Percentiles rank a stretch among this genome's conserved stretches.
Conservation (phyloP, 2,329 filamentous ascomycete species). For the Penicillium crustosum region DNA sequence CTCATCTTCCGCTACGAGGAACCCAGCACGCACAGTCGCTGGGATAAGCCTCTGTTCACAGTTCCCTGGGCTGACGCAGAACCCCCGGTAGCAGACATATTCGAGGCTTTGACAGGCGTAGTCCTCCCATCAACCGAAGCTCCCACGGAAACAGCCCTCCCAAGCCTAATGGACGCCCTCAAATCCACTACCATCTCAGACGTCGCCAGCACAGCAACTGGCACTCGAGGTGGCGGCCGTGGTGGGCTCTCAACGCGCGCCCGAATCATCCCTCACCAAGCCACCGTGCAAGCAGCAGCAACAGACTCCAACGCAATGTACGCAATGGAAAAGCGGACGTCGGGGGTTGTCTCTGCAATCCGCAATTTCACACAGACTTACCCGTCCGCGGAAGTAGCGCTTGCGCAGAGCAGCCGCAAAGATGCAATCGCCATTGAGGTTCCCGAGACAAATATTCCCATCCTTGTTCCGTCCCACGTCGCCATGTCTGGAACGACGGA, state of each 20-base stretch:
- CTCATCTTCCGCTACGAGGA: conserved; percentile 67
- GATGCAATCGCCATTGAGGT: conserved; percentile 39
- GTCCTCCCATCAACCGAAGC: conserved; percentile 28
- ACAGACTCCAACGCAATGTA: conserved; percentile 46
- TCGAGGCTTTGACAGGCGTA: conserved; percentile 54
- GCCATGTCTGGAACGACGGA: conserved; percentile 41
- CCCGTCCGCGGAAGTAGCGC: conserved; percentile 39
- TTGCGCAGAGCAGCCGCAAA: conserved; percentile 29
- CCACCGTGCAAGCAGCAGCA: conserved; percentile 42
- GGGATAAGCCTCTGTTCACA: conserved; percentile 66
- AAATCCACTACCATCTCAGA: conserved; percentile 26
- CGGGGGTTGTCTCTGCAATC: conserved; percentile 43
- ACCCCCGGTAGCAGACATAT: conserved; percentile 60
- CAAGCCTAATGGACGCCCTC: conserved; percentile 21
- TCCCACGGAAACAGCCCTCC: conserved; percentile 12
- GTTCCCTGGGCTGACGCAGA: conserved; percentile 57
- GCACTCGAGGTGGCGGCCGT: conserved; percentile 16
- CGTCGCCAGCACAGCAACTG: conserved; percentile 31
- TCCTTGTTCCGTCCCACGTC: conserved; percentile 42
- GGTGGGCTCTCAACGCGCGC: conserved; percentile 21
- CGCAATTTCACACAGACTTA: conserved; percentile 41
- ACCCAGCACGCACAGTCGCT: conserved; percentile 64
- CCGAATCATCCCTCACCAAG: conserved; percentile 44
- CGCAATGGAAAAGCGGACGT: conserved; percentile 45
- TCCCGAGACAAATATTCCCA: conserved; percentile 29